Evolutionary conservation across 129 eudicot species (phyloP), one percentile per base, ranked within the genome.

Genomic region (Arctium lappa): DNA sequence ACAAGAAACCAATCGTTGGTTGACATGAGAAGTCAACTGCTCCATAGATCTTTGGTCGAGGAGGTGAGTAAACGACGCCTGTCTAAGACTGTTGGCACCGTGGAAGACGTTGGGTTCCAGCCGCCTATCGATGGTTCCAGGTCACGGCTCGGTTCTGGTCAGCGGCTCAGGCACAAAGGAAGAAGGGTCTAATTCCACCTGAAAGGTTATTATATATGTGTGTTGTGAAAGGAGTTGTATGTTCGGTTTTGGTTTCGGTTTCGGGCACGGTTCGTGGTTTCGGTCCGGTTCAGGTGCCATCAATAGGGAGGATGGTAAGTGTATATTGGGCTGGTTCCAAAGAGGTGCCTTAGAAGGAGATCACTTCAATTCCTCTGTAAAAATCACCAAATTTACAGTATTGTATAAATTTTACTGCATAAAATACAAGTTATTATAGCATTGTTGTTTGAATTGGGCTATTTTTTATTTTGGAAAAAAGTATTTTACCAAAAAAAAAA

Each of bases 21-120:
- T 80, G 98, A 94, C 83, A 86, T 88, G 85, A 89, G 97, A 36
- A 91, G 97, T 85, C 98, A 94, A 84, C 83, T 94, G 89, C 93
- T 94, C 72, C 97, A 91, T 65, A 84, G 87, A 81, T 82, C 93
- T 16, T 79, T 94, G 34, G 95, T 94, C 31, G 94, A 94, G 79
- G 94, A 92, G 68, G 88, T 91, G 56, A 88, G 85, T 77, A 91
- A 89, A 83, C 79, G 97, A 22, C 97, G 91, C 7, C 34, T 88
- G 62, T 89, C 88, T 65, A 94, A 91, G 82, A 94, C 98, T 0
- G 97, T 88, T 37, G 98, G 90, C 30, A 88, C 93, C 11, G 69
- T 94, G 74, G 98, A 91, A 74, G 87, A 91, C 68, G 88, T 94
- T 4, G 98, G 98, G 79, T 94, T 91, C 81, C 93, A 84, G 78